Evolutionary conservation across 148 eudicot genomes (phyloP).

Genomic region (Rhododendron ferrugineum): DNA sequence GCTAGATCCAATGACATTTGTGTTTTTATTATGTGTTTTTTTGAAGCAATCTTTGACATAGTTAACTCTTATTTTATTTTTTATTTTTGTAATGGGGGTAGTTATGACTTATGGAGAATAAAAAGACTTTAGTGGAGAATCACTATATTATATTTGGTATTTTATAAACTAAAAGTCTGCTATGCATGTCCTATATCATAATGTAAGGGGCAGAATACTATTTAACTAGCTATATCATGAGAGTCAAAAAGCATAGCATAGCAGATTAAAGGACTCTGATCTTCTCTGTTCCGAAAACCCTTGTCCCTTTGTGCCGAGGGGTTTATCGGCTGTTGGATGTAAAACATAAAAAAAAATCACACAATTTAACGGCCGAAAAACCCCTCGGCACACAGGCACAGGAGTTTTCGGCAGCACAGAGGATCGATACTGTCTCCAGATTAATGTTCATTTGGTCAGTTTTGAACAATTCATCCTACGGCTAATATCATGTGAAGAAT

Average conservation of each 20-base stretch:
- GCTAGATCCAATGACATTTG: conserved; percentile 34
- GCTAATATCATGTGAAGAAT: not conserved
- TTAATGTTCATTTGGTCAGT: not conserved
- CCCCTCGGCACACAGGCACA: no score
- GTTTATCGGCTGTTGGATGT: no score
- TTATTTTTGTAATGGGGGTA: not conserved
- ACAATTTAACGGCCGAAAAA: no score
- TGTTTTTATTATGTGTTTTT: not conserved
- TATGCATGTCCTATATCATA: not conserved
- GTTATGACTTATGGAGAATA: conserved; percentile 6
- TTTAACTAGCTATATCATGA: conserved; percentile 1
- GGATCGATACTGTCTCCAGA: no score
- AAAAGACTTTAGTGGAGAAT: conserved; percentile 9
- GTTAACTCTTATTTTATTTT: not conserved
- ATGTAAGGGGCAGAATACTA: not conserved
- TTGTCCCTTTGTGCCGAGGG: no score
- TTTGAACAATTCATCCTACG: not conserved
- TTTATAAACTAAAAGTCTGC: conserved; percentile 1
- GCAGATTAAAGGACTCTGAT: not conserved
- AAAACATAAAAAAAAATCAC: no score
- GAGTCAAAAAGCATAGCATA: conserved; percentile 11
- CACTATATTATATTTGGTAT: not conserved
- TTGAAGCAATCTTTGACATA: not conserved
- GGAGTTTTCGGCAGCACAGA: no score
- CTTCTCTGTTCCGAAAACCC: no score